A percentile compares a stretch with the other conserved stretches of the same genome.
These are phyloP conservation scores for Entophlyctis helioformis DNA, from an alignment of 192 early-diverging fungal genomes.

Conservation along the genomic window DNA sequence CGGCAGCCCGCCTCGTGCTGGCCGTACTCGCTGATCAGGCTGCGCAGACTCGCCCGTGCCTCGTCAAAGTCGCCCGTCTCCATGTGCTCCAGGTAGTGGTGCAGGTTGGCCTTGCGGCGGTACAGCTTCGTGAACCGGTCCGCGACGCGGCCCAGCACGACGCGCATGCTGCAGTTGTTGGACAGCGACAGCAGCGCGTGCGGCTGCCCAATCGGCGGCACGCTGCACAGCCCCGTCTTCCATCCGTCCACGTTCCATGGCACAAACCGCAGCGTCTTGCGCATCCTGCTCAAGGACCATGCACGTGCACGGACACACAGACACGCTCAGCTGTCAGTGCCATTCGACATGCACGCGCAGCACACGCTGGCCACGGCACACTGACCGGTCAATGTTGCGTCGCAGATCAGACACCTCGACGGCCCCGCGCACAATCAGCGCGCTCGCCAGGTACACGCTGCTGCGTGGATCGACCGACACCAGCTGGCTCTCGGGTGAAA, in stretches of 20 bases:
- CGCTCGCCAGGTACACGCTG: constrained; percentile 31
- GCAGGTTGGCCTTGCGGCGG: constrained; percentile 39
- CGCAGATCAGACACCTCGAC: constrained; percentile 40
- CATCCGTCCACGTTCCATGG: constrained; percentile 45
- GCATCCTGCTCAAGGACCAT: constrained; percentile 12
- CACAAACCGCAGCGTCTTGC: constrained; percentile 23
- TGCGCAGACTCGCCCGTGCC: constrained; percentile 5
- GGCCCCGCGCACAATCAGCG: constrained; percentile 35
- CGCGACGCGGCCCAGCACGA: constrained; percentile 14
- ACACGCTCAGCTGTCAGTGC: too few species aligned
- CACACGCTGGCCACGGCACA: background rate
- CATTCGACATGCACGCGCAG: background rate
- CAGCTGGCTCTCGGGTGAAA: constrained; percentile 37
- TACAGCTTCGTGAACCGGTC: constrained; percentile 36
- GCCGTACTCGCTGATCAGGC: constrained; percentile 6
- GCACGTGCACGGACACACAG: too few species aligned
- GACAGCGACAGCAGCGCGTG: constrained; percentile 28
- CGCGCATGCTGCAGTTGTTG: constrained; percentile 34
- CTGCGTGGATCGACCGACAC: constrained; percentile 26
- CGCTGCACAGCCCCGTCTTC: constrained; percentile 45
- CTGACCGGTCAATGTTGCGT: constrained; percentile 37
- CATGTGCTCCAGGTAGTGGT: constrained; percentile 38
- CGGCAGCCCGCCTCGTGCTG: background rate
- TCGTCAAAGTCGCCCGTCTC: constrained; percentile 27
- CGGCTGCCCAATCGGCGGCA: constrained; percentile 35